Conservation (phyloP, 306 rosid species). For the Prunus mongolica region DNA sequence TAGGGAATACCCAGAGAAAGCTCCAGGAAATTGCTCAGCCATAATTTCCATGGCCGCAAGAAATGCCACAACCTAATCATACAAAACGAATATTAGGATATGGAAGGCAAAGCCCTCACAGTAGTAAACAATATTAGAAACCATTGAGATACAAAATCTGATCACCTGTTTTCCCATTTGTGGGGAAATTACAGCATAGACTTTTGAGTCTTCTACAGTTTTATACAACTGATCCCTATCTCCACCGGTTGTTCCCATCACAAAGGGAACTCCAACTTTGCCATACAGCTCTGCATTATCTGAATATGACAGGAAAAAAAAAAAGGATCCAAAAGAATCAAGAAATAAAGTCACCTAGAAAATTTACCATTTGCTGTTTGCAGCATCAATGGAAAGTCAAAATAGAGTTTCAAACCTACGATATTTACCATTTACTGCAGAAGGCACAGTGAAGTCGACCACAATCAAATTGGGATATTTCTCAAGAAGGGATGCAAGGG, state of each 20-base stretch:
- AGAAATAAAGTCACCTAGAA: background rate
- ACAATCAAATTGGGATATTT: slow-evolving; percentile 71
- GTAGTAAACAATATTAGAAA: background rate
- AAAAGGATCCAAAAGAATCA: background rate
- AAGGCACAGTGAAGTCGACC: slow-evolving; percentile 82
- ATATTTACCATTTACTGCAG: slow-evolving; percentile 76
- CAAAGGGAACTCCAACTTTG: slow-evolving; percentile 86
- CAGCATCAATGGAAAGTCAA: background rate
- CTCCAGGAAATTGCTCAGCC: slow-evolving; percentile 96
- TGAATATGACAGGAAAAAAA: slow-evolving; percentile 23
- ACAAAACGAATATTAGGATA: slow-evolving; percentile 24
- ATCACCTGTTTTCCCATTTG: slow-evolving; percentile 95
- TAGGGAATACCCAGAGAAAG: slow-evolving; percentile 84
- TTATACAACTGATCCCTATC: slow-evolving; percentile 64
- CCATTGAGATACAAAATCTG: slow-evolving; percentile 3
- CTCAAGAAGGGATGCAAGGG: slow-evolving; percentile 52
- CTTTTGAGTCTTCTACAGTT: slow-evolving; percentile 66
- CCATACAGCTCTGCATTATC: slow-evolving; percentile 81
- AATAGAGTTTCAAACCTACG: background rate
- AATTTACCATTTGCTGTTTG: background rate
- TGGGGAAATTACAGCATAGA: slow-evolving; percentile 87
- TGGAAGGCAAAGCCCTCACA: slow-evolving; percentile 15
- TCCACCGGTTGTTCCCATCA: slow-evolving; percentile 97
- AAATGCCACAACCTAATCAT: slow-evolving; percentile 79
- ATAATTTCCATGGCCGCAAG: slow-evolving; percentile 97